Conservation (phyloP, 2,329 filamentous ascomycete species). For the Lojkania enalia region DNA sequence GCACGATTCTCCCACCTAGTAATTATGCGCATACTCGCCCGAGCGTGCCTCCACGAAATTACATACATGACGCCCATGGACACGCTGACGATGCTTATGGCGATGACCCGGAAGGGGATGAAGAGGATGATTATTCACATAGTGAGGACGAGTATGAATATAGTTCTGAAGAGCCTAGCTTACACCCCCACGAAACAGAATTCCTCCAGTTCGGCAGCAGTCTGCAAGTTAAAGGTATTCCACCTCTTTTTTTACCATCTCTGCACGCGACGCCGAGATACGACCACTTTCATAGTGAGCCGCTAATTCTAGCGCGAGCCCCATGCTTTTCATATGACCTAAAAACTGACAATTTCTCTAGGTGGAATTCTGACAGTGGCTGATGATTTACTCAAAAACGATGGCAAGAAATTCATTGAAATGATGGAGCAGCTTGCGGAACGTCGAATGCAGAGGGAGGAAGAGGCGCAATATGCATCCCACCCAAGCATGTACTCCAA, state of each 20-base stretch:
- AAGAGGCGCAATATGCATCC: constrained; percentile 72
- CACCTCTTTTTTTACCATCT: background rate
- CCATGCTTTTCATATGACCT: no score
- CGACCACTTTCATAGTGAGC: no score
- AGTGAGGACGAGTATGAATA: constrained; percentile 70
- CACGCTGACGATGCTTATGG: background rate
- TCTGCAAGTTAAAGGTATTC: constrained; percentile 83
- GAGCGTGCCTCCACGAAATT: constrained; percentile 50
- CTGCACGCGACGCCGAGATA: constrained; percentile 4
- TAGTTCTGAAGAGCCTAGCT: constrained; percentile 65
- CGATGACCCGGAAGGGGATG: constrained; percentile 51
- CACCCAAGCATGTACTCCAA: constrained; percentile 58
- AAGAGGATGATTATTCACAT: constrained; percentile 53
- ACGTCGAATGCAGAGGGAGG: constrained; percentile 94
- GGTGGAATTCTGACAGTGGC: constrained; percentile 98
- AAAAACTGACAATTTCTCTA: constrained; percentile 46
- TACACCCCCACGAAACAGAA: constrained; percentile 72
- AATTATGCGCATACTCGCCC: constrained; percentile 60
- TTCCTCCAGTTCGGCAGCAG: constrained; percentile 98
- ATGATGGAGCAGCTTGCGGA: constrained; percentile 99
- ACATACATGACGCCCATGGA: background rate
- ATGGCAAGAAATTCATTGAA: constrained; percentile 99
- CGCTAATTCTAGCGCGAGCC: no score
- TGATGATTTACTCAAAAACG: constrained; percentile 97
- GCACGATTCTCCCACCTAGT: constrained; percentile 69